A percentile compares a stretch with the other conserved stretches of the same genome.
Evolutionary conservation across 2,329 filamentous ascomycete species (phyloP).

Genomic region (Ophiocordyceps polyrhachis-furcata): DNA sequence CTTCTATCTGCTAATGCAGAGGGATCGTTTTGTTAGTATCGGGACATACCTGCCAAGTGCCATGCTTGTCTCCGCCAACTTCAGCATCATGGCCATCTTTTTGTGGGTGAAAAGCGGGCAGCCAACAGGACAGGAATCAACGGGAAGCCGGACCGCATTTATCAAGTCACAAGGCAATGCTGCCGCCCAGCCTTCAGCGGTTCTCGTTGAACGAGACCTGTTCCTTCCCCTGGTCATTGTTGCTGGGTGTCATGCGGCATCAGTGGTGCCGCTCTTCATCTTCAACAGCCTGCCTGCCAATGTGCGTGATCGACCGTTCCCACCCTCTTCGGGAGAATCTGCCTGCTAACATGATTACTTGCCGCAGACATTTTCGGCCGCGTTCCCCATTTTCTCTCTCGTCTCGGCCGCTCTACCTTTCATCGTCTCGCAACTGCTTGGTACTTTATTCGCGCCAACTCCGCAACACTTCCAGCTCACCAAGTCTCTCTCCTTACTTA

Average conservation of each 20-base stretch:
- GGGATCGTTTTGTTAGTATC: conserved; percentile 89
- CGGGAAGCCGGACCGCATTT: background rate
- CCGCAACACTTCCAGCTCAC: conserved; percentile 58
- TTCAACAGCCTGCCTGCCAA: conserved; percentile 56
- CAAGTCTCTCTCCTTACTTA: conserved; percentile 80
- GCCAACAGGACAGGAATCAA: conserved; percentile 2
- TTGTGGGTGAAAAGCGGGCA: conserved; percentile 84
- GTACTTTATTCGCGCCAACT: conserved; percentile 31
- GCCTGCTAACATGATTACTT: background rate
- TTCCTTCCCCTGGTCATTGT: conserved; percentile 60
- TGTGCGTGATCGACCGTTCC: conserved; percentile 27
- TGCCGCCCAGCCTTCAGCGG: background rate
- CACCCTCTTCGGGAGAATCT: background rate
- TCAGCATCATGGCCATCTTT: conserved; percentile 85
- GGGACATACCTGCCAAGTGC: conserved; percentile 92
- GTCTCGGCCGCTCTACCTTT: conserved; percentile 38
- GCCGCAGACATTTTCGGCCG: conserved; percentile 34
- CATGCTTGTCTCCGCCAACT: conserved; percentile 91
- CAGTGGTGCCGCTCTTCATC: conserved; percentile 64
- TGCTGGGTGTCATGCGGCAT: conserved; percentile 52
- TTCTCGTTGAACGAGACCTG: conserved; percentile 37
- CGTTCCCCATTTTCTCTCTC: conserved; percentile 39
- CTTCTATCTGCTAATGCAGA: conserved; percentile 89
- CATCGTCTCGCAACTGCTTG: conserved; percentile 35
- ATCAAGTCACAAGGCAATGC: background rate